Evolutionary conservation across 2,329 filamentous ascomycete species (phyloP).

Genomic region (Thielaviopsis punctulata): DNA sequence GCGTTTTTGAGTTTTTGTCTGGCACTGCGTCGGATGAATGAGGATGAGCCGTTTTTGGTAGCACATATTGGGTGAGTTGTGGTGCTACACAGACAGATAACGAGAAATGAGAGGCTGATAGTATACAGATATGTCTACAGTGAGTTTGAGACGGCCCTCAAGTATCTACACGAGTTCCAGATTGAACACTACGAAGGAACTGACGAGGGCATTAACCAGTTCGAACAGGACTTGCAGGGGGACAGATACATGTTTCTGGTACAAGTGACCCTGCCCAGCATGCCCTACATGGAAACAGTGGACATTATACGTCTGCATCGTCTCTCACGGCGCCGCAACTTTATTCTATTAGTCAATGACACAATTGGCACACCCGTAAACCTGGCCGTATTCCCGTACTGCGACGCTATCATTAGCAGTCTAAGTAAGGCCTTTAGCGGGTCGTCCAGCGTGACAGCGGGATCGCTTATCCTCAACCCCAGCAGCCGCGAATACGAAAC

Average conservation of each 20-base stretch:
- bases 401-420: slow-evolving; percentile 33
- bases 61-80: slow-evolving; percentile 1
- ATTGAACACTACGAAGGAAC: slow-evolving; percentile 29
- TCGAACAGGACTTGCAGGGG: slow-evolving; percentile 28
- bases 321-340: slow-evolving; percentile 25
- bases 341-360: slow-evolving; percentile 31
- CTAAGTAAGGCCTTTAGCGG: slow-evolving; percentile 44
- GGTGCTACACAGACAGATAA: not conserved
- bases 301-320: slow-evolving; percentile 21
- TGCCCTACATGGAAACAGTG: slow-evolving; percentile 20
- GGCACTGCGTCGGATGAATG: not conserved
- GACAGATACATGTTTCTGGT: slow-evolving; percentile 27
- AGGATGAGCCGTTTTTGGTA: not conserved
- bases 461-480: slow-evolving; percentile 32
- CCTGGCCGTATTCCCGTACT: slow-evolving; percentile 30
- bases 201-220: slow-evolving; percentile 22
- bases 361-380: slow-evolving; percentile 31
- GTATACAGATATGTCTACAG: not conserved
- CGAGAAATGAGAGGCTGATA: not conserved
- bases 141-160: not conserved
- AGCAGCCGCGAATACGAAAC: slow-evolving; percentile 23
- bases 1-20: slow-evolving; percentile 25
- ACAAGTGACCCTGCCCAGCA: slow-evolving; percentile 28
- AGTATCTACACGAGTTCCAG: slow-evolving; percentile 23
- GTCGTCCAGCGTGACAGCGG: slow-evolving; percentile 36